Evolutionary conservation across 208 protist species (phyloP), one percentile per base, ranked within the genome.

Genomic region (Acanthamoeba lenticulata): DNA sequence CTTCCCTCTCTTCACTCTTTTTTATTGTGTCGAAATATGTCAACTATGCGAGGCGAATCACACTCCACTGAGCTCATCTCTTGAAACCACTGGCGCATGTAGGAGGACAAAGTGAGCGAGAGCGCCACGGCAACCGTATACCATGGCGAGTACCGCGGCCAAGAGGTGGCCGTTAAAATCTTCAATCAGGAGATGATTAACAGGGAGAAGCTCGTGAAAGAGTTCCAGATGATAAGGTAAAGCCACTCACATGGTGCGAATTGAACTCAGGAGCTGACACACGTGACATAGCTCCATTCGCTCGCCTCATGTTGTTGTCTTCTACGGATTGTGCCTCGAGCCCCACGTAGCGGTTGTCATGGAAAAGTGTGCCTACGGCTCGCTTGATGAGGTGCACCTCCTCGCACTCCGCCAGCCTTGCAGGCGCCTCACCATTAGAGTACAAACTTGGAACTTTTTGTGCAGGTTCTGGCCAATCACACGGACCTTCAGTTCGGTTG

Each of bases 151-250:
- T 90, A 90, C 83, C 47, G 83, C 29, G 83, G 83, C 6, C 47
- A 72, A 36, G 83, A 90, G 52, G 83, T 90, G 34, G 83, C 83
- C 57, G 83, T 90, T 34, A 90, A 90, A 69, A 90, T 90, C 55
- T 69, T 90, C 83, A 90, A 90, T 32, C 57, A 21, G 11, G 83
- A 90, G 83, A 72, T 90, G 83, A 90, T 90, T 32, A 90, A 90
- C 83, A 42, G 47, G 24, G 83, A 90, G 21, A 90, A 90, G 52
- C 38, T 90, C 21, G 52, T 72, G 0, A 69, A 69, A 15, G 83
- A 90, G 83, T 90, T 90, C 83, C 47, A 69, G 27, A 90, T 90
- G 83, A 90, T 90, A 1, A 90, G 36, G 83, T 90, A 45, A 21
- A 3, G 15, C 38, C 2, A 38, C n/a, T 72, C 62, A 29, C 62